A percentile compares a stretch with the other conserved stretches of the same genome.
Conservation (phyloP, 2,329 filamentous ascomycete species). For the Colletotrichum kahawae region DNA sequence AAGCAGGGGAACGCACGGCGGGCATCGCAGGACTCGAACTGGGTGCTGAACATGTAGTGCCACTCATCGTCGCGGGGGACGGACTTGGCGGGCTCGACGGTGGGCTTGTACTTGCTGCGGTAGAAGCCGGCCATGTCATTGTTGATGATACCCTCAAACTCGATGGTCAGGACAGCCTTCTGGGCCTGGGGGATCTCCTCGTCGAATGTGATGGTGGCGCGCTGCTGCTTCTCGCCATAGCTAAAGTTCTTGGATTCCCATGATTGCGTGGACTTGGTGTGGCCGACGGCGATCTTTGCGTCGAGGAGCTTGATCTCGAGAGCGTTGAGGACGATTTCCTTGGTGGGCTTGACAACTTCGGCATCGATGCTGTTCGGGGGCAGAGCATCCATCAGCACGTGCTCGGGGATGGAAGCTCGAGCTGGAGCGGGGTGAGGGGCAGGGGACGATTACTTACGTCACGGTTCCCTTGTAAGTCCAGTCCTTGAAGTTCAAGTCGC, state of each 20-base stretch:
- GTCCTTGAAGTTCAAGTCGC: constrained; percentile 75
- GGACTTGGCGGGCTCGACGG: constrained; percentile 71
- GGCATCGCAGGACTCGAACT: constrained; percentile 97
- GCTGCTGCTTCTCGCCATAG: constrained; percentile 85
- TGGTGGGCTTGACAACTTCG: constrained; percentile 73
- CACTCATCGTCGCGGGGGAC: constrained; percentile 76
- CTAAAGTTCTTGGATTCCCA: constrained; percentile 70
- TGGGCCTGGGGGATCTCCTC: constrained; percentile 71
- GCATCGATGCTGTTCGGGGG: constrained; percentile 67
- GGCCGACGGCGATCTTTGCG: constrained; percentile 64
- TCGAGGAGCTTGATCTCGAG: constrained; percentile 80
- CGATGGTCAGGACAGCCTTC: constrained; percentile 70
- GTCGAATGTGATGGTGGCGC: constrained; percentile 78
- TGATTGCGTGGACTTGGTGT: constrained; percentile 60
- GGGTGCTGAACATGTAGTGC: constrained; percentile 87
- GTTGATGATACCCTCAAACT: constrained; percentile 84
- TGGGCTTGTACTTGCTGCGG: constrained; percentile 90
- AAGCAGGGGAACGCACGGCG: constrained; percentile 96
- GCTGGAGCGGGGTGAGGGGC: constrained; percentile 2
- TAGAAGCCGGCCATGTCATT: constrained; percentile 94
- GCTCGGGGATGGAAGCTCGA: neutral
- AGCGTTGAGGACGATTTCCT: constrained; percentile 82
- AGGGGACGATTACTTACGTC: constrained; percentile 41
- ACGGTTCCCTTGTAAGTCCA: constrained; percentile 86
- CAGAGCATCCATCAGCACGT: neutral